Base-by-base conservation (phyloP, 1,284 basidiomycete species). In the Fomitopsis palustris region DNA sequence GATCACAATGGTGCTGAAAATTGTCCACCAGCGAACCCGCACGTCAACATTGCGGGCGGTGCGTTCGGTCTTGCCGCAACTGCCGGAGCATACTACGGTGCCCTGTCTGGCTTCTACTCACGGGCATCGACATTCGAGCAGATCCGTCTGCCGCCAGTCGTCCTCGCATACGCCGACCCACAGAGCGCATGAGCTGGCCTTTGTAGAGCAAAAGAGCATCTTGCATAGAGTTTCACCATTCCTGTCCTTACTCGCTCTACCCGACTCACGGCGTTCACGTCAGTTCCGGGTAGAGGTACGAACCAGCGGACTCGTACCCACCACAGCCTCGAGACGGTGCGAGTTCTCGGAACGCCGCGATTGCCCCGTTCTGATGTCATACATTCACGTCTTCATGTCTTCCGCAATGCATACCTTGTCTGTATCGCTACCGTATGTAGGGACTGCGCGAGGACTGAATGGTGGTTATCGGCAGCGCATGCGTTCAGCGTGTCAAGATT, bases 71-170 rank as follows among this genome's bases (percentile, higher is more conserved):
- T 60, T 17, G 47, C 51, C 12, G 59, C 59, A 1, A 56, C 59
- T 7, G 47, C 49, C 2, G 59, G 59, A 17, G 59, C 59, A 3
- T 60, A 60, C 55, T 60, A 60, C 35, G 59, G 59, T 17, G 59
- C 59, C 10, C 49, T 60, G 1, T 56, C 59, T 2, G 55, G 55
- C 23, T 45, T 60, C 41, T 60, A 60, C 55, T 27, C 59, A 10
- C 49, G 41, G 17, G 49, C 25, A 6, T 60, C 59, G 27, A 60
- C 59, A 9, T 57, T 60, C 29, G 49, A 57, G 59, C n/a, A 41
- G 8, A 49, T 60, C 51, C 55, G 55, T 37, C 21, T 60, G 7
- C 59, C 59, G 31, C 59, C 59, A 23, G 59, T 57, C 17, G 59
- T 60, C 8, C 43, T 60, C 41, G 59, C 59, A 27, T 60, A 60